Base-by-base conservation (phyloP, 2,329 filamentous ascomycete species). In the Polychaeton citri region DNA sequence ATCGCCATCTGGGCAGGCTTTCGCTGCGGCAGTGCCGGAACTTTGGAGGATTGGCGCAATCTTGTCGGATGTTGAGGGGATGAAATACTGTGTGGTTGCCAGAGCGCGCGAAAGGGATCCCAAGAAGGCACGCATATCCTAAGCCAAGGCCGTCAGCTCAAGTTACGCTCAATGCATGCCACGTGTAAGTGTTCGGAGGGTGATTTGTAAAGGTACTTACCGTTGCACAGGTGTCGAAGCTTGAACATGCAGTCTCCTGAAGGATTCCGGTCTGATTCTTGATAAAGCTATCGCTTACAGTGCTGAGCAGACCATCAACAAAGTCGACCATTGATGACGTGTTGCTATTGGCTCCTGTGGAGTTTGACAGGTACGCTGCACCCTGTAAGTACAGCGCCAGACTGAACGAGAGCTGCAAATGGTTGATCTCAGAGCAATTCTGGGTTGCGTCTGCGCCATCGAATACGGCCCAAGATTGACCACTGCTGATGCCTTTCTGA, bases 11-110 rank as follows among this genome's bases (percentile, higher is more conserved):
- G 58, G 62, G 47, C 73, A 77, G 6, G 65, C 63, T 32, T 60
- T 53, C 1, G 71, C 73, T 2, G 73, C 74, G 1, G 67, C 69
- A 19, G 53, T 45, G 0, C 73, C 76, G 5, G 69, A 72, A 1
- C 63, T 58, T 26, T 62, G 57, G 2, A 80, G 55, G n/a, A 65
- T 62, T 0, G 69, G 64, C 48, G 70, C 61, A 36, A 79, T 61
- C 6, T 52, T 49, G 21, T 66, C 55, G 41, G 59, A 57, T 3
- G 70, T 71, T 46, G 67, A 75, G 0, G 74, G 74, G 0, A 71
- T 74, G 39, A 76, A 59, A 45, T 76, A 69, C 1, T 65, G 66
- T 4, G 72, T 65, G 3, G 66, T 61, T 10, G 70, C 72, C 58
- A 70, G 57, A 59, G 62, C 66, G 39, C 64, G 61, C 3, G 60